Conservation (phyloP, 306 rosid species). For the Trichosanthes cucumerina region DNA sequence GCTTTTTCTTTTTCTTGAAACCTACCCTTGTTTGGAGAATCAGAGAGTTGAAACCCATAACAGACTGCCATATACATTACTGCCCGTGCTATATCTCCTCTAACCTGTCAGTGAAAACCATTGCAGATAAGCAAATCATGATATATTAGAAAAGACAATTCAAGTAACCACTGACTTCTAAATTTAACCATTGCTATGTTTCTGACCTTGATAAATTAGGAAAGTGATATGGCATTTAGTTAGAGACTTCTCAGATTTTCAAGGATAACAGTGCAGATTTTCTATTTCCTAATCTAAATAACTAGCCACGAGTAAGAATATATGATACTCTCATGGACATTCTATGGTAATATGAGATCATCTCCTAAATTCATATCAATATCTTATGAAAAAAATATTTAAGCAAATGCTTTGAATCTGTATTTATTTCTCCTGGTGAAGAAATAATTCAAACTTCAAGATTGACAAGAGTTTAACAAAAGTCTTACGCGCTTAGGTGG, state of each 20-base stretch:
- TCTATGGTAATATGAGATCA: background rate
- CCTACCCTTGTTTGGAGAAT: constrained; percentile 48
- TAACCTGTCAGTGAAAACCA: constrained; percentile 33
- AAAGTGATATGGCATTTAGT: background rate
- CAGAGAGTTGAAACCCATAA: constrained; percentile 58
- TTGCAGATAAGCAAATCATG: background rate
- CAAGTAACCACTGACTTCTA: background rate
- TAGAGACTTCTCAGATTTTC: background rate
- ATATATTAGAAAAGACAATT: background rate
- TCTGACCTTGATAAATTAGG: background rate
- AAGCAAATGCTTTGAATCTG: background rate
- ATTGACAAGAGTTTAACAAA: background rate
- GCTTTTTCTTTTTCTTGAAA: background rate
- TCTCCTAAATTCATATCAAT: background rate
- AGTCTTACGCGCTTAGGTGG: constrained; percentile 43
- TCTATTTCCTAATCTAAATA: background rate
- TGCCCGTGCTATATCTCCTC: constrained; percentile 77
- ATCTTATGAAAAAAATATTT: background rate
- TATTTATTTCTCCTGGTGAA: background rate
- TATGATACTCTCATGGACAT: background rate
- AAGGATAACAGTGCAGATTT: background rate
- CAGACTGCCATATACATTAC: constrained; percentile 69
- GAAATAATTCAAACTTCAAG: background rate
- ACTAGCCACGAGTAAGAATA: background rate
- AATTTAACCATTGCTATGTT: background rate